Conservation (phyloP, 768 basidiomycete species). For the Wakefieldia striispora region DNA sequence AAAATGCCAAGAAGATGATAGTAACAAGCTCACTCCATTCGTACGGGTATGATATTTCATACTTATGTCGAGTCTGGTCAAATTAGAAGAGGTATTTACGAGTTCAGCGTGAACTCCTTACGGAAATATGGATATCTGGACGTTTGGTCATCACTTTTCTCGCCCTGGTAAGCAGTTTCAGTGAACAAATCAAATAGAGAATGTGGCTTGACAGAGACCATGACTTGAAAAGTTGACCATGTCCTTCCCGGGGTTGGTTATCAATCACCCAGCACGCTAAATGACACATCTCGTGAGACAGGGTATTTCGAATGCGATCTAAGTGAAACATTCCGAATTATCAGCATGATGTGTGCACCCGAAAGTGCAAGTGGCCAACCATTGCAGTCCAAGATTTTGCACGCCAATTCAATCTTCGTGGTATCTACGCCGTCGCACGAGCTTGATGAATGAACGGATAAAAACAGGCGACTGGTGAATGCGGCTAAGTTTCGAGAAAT, state of each 20-base stretch:
- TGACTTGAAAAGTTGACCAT: constrained; percentile 67
- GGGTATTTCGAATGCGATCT: constrained; percentile 81
- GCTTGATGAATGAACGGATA: constrained; percentile 27
- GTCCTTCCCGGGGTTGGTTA: constrained; percentile 63
- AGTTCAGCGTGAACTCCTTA: constrained; percentile 30
- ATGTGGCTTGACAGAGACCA: constrained; percentile 47
- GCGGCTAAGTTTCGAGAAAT: neutral
- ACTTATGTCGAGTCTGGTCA: constrained; percentile 63
- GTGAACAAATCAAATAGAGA: neutral
- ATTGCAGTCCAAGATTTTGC: constrained; percentile 75
- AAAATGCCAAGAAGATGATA: neutral
- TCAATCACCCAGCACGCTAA: constrained; percentile 84
- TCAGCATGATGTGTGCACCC: neutral
- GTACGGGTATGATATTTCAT: constrained; percentile 71
- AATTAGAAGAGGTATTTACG: neutral
- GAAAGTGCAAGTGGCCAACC: constrained; percentile 40
- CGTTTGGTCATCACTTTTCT: constrained; percentile 62
- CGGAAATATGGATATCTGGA: constrained; percentile 71
- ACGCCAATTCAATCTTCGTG: constrained; percentile 73
- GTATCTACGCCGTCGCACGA: constrained; percentile 57
- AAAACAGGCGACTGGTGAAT: neutral
- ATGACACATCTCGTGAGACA: constrained; percentile 93
- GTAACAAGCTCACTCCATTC: constrained; percentile 58
- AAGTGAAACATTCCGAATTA: neutral
- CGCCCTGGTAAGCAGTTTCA: constrained; percentile 44